These are phyloP conservation scores for Podospora tetraspora DNA, from an alignment of 495 filamentous ascomycete species.

Conservation along the genomic window DNA sequence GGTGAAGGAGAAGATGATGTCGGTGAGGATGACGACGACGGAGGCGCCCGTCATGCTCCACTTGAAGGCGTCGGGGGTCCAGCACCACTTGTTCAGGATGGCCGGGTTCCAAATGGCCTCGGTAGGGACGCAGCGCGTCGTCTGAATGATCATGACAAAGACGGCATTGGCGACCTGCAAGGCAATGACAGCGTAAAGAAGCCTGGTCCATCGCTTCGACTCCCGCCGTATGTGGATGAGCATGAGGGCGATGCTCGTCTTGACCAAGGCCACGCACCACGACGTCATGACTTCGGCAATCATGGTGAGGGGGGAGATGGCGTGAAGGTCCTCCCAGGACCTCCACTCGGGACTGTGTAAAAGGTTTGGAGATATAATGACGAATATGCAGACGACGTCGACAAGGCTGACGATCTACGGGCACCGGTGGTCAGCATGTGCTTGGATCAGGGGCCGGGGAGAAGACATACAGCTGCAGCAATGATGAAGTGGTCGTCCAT, in stretches of 20 bases:
- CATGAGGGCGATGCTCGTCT: conserved; percentile 13
- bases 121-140: conserved; percentile 11
- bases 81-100: conserved; percentile 3
- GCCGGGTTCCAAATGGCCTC: conserved; percentile 6
- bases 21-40: conserved; percentile 1
- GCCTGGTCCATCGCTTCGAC: not conserved
- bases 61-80: conserved; percentile 11
- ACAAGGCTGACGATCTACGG: not conserved
- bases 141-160: conserved; percentile 8
- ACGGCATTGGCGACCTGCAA: conserved; percentile 7
- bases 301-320: conserved; percentile 2
- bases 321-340: not conserved
- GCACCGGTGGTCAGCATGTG: not conserved
- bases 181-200: conserved; percentile 4
- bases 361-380: not conserved
- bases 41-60: conserved; percentile 7
- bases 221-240: conserved; percentile 3
- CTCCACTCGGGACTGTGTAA: not conserved
- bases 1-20: conserved; percentile 7
- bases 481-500: conserved; percentile 9
- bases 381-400: not conserved
- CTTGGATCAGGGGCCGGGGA: not conserved
- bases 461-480: not conserved
- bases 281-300: conserved; percentile 1
- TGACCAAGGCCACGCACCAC: conserved; percentile 12